Evolutionary conservation across 2,329 filamentous ascomycete species (phyloP), one percentile per base, ranked within the genome.

Genomic region (Fusarium sp.): DNA sequence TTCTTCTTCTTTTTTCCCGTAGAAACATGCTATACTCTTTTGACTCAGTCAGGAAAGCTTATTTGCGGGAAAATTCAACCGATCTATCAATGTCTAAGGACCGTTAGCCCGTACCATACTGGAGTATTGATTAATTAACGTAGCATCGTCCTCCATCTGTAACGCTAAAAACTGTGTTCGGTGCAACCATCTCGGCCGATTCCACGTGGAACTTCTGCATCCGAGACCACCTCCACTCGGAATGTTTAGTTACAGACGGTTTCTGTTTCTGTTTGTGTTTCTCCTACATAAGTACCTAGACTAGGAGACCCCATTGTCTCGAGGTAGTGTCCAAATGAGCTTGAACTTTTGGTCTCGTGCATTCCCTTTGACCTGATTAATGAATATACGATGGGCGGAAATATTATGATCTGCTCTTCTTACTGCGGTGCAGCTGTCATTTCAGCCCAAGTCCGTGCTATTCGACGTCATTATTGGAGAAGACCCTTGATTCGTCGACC

Each of bases 131-230:
- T 34, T 18, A n/a, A 20, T 21, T 16, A 23, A 43, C 21, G 14
- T 23, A 43, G 20, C 41, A 43, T 43, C 21, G 5, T 37, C 10
- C 47, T 14, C 20, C 23, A 32, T 34, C 21, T 48, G 5, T 11
- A 37, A 53, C 55, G 60, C 60, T 50, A 47, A 55, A 43, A 57
- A 28, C 50, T 54, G 51, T 56, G 20, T 48, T 56, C 37, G 30
- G 51, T 59, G 53, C 55, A 55, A 61, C 55, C 60, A 66, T 73
- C 55, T 65, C 53, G 40, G 37, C 58, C 55, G 20, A 58, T 58
- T 71, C 67, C 70, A 72, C 70, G 70, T 72, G 70, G 70, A 30
- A 60, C 34, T 49, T 43, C 28, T 54, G 41, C 34, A 56, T 46
- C 59, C 59, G 66, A 69, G 47, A 66, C 63, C 30, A 49, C 58